Conservation (phyloP, 1,284 basidiomycete species). For the Amylostereum areolatum region DNA sequence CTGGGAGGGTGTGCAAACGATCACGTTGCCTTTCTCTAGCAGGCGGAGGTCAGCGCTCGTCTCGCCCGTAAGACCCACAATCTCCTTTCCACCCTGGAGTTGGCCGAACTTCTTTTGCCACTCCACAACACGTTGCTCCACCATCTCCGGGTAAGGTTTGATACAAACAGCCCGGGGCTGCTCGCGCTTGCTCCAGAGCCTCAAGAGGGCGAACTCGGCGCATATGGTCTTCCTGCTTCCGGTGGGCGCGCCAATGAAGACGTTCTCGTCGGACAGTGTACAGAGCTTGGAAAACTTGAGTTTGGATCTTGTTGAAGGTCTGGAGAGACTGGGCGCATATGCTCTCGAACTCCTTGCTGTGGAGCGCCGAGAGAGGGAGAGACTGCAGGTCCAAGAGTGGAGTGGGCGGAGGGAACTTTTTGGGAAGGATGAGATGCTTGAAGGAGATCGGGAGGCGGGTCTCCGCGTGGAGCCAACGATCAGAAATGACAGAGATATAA, state of each 20-base stretch:
- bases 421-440: slow-evolving; percentile 96
- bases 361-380: slow-evolving; percentile 84
- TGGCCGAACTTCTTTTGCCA: slow-evolving; percentile 85
- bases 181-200: slow-evolving; percentile 86
- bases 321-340: slow-evolving; percentile 77
- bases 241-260: slow-evolving; percentile 93
- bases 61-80: slow-evolving; percentile 91
- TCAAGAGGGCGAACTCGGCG: slow-evolving; percentile 91
- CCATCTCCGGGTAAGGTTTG: slow-evolving; percentile 96
- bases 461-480: slow-evolving; percentile 94
- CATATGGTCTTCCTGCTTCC: slow-evolving; percentile 97
- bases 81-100: slow-evolving; percentile 86
- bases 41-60: slow-evolving; percentile 90
- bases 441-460: slow-evolving; percentile 91
- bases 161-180: slow-evolving; percentile 90
- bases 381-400: slow-evolving; percentile 91
- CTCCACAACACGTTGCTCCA: slow-evolving; percentile 82
- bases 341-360: slow-evolving; percentile 86
- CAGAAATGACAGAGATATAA: slow-evolving; percentile 92
- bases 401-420: slow-evolving; percentile 93
- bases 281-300: slow-evolving; percentile 96
- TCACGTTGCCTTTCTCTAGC: slow-evolving; percentile 87
- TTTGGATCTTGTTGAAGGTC: slow-evolving; percentile 98
- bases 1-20: slow-evolving; percentile 88
- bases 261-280: slow-evolving; percentile 94